A percentile compares a stretch with the other conserved stretches of the same genome.
Evolutionary conservation across 2,329 filamentous ascomycete genomes (phyloP).

Genomic region (Fonsecaea nubica): DNA sequence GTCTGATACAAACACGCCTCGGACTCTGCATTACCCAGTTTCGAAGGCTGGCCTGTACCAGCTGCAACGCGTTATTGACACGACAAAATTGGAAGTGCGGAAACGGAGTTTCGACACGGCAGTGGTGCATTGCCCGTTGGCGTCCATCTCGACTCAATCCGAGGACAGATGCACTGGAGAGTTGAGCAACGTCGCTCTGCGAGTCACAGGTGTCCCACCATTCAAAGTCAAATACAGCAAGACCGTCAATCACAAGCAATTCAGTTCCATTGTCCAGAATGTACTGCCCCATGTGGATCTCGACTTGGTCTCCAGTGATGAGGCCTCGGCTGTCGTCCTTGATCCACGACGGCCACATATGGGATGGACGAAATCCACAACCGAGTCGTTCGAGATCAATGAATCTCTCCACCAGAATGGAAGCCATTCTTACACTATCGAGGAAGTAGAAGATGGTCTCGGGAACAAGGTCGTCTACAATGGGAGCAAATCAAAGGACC

Average conservation of each 20-base stretch:
- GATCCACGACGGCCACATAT: slow-evolving; percentile 59
- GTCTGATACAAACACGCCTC: slow-evolving; percentile 60
- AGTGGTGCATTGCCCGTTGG: slow-evolving; percentile 84
- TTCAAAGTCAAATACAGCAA: slow-evolving; percentile 92
- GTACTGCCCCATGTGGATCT: slow-evolving; percentile 86
- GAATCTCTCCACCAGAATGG: slow-evolving; percentile 83
- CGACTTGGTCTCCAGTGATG: slow-evolving; percentile 74
- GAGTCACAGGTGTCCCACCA: slow-evolving; percentile 87
- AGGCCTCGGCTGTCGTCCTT: slow-evolving; percentile 64
- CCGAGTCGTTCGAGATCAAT: slow-evolving; percentile 81
- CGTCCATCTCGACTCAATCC: slow-evolving; percentile 69
- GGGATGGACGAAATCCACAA: slow-evolving; percentile 79
- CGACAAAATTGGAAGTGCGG: slow-evolving; percentile 92
- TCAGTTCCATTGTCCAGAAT: slow-evolving; percentile 88
- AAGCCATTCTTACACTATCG: slow-evolving; percentile 86
- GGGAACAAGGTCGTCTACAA: slow-evolving; percentile 82
- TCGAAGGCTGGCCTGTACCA: slow-evolving; percentile 90
- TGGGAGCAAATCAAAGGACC: slow-evolving; percentile 36
- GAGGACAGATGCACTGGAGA: slow-evolving; percentile 82
- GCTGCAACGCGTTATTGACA: slow-evolving; percentile 83
- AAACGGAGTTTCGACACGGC: slow-evolving; percentile 76
- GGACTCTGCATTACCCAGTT: slow-evolving; percentile 73
- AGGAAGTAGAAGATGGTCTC: slow-evolving; percentile 89
- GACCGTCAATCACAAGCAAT: slow-evolving; percentile 80
- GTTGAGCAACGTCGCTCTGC: slow-evolving; percentile 80